These are phyloP conservation scores for Solanum pimpinellifolium DNA, from an alignment of 257 asterid genomes.

Conservation along the genomic window DNA sequence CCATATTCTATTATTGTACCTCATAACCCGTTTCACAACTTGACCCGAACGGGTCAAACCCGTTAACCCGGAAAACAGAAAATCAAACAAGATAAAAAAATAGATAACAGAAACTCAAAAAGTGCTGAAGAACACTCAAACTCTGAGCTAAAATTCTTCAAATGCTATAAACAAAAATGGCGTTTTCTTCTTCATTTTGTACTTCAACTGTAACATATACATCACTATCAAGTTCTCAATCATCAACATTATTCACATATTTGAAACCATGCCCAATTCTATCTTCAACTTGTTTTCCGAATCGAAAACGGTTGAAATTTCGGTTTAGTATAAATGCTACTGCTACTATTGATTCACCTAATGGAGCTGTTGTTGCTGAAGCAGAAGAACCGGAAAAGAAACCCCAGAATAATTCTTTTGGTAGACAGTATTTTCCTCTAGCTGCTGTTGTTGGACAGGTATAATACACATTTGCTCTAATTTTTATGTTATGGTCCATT, in stretches of 20 bases:
- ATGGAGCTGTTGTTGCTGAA: neutral
- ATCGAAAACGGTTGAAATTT: neutral
- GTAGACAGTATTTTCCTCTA: slow-evolving; percentile 76
- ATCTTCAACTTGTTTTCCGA: neutral
- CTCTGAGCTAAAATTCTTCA: neutral
- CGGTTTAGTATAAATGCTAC: neutral
- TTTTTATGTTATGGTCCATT: neutral
- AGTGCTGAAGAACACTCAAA: neutral
- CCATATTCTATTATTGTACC: neutral
- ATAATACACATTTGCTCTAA: neutral
- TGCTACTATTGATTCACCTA: neutral
- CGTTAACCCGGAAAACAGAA: neutral
- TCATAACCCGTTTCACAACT: neutral
- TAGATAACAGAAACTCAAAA: neutral
- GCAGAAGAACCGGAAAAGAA: neutral
- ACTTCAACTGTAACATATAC: neutral
- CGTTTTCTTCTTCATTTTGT: neutral
- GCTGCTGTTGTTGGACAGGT: slow-evolving; percentile 99
- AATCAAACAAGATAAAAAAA: neutral
- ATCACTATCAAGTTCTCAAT: neutral
- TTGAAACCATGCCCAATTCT: neutral
- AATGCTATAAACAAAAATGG: neutral
- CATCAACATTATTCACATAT: neutral
- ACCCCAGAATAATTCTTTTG: slow-evolving; percentile 22
- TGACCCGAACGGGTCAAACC: neutral